These are phyloP conservation scores for Amanita phalloides DNA, from an alignment of 768 basidiomycete genomes.

Conservation along the genomic window DNA sequence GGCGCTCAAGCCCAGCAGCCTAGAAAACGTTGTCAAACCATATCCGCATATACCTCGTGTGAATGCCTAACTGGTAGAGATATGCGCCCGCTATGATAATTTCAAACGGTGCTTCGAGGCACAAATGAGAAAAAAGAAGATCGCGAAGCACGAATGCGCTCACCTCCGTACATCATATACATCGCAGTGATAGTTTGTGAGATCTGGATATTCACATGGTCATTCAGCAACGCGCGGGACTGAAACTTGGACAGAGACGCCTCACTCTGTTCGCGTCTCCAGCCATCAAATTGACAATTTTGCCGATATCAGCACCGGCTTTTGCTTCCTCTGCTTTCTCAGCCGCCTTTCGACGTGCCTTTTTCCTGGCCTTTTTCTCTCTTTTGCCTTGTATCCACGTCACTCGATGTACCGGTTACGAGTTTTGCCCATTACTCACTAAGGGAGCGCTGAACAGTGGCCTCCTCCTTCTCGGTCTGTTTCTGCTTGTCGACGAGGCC, in stretches of 20 bases:
- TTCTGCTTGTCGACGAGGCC: too few species aligned
- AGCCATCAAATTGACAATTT: too few species aligned
- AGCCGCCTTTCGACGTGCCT: too few species aligned
- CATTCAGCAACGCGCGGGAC: too few species aligned
- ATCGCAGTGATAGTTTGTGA: conserved; percentile 40
- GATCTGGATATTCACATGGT: conserved; percentile 15
- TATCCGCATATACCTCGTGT: not conserved
- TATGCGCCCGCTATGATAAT: conserved; percentile 62
- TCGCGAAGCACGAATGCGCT: conserved; percentile 10
- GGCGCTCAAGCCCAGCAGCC: conserved; percentile 56
- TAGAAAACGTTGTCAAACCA: conserved; percentile 12
- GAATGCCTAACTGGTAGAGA: conserved; percentile 58
- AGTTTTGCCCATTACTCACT: too few species aligned
- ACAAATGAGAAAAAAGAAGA: not conserved
- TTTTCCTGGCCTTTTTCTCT: conserved; percentile 1
- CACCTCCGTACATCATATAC: conserved; percentile 63
- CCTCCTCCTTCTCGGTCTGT: too few species aligned
- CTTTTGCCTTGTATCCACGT: not conserved
- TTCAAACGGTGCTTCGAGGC: conserved; percentile 54
- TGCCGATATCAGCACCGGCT: too few species aligned
- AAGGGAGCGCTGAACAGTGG: too few species aligned
- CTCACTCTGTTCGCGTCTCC: too few species aligned
- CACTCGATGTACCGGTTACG: conserved; percentile 39
- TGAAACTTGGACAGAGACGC: too few species aligned
- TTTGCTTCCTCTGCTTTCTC: too few species aligned